These are phyloP conservation scores for Ilex aquifolium DNA, from an alignment of 257 asterid genomes.

Conservation along the genomic window DNA sequence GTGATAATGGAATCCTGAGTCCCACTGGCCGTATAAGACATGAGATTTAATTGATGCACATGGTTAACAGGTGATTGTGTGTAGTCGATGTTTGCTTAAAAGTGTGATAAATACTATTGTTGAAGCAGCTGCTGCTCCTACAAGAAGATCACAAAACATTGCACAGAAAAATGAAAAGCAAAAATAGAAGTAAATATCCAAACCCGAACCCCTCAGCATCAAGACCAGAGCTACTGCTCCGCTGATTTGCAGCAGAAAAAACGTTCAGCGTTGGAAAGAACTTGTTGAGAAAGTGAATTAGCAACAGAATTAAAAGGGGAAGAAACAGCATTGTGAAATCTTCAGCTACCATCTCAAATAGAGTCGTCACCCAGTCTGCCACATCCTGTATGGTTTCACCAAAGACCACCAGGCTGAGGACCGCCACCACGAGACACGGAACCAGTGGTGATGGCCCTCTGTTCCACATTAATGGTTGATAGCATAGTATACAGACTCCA, in stretches of 20 bases:
- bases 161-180: constrained; percentile 15
- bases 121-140: no score
- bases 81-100: no score
- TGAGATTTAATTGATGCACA: no score
- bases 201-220: constrained; percentile 22
- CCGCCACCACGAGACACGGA: constrained; percentile 20
- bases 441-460: constrained; percentile 26
- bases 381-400: constrained; percentile 9
- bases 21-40: no score
- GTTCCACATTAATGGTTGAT: background rate
- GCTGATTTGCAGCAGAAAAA: constrained; percentile 5
- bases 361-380: background rate
- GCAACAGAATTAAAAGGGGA: constrained; percentile 7
- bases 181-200: constrained; percentile 12
- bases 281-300: constrained; percentile 6
- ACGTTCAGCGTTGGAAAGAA: background rate
- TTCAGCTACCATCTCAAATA: background rate
- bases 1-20: no score
- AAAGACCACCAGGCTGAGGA: constrained; percentile 12
- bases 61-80: no score
- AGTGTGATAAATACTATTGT: no score
- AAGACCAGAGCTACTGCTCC: background rate
- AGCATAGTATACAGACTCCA: no score
- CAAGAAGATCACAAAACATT: background rate
- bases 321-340: constrained; percentile 10